Percentiles rank a stretch among this genome's conserved stretches.
phyloP scores from a whole-genome alignment of 768 basidiomycete species.

The Mycena pura region DNA sequence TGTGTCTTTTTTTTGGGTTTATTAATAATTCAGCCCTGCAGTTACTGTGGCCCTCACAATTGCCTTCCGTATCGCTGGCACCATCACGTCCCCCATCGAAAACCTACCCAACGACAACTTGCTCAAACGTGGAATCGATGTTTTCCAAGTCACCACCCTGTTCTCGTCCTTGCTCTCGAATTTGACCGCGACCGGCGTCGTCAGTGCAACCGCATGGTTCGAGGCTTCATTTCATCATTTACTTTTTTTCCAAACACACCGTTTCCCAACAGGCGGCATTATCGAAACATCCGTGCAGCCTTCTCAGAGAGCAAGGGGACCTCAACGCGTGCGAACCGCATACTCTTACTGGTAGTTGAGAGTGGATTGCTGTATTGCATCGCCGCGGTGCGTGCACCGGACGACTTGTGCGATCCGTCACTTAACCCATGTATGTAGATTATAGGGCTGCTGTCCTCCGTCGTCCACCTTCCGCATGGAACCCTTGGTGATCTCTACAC shows the following conservation, averaged over 20 bases:
- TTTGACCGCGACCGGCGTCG: constrained; percentile 17
- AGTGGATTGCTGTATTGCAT: constrained; percentile 16
- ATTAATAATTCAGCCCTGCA: too few species aligned
- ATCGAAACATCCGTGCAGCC: background rate
- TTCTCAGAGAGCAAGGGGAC: constrained; percentile 1
- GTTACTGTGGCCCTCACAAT: constrained; percentile 2
- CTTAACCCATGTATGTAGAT: background rate
- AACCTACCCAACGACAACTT: background rate
- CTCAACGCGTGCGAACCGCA: constrained; percentile 7
- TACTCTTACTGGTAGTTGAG: constrained; percentile 19
- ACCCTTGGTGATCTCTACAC: constrained; percentile 26
- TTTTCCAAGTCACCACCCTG: constrained; percentile 15
- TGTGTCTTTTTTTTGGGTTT: too few species aligned
- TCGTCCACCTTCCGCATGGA: constrained; percentile 16
- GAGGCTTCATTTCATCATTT: background rate
- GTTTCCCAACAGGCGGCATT: too few species aligned
- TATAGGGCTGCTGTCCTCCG: constrained; percentile 2
- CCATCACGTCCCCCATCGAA: background rate
- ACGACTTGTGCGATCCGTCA: background rate
- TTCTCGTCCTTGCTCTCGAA: constrained; percentile 23
- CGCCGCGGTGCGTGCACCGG: constrained; percentile 5
- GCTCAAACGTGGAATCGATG: constrained; percentile 7
- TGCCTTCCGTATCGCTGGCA: constrained; percentile 7
- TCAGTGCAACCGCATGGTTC: constrained; percentile 21
- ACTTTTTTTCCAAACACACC: too few species aligned